phyloP scores from a whole-genome alignment of 495 filamentous ascomycete genomes.

The Pyrenopolyporus hunteri region DNA sequence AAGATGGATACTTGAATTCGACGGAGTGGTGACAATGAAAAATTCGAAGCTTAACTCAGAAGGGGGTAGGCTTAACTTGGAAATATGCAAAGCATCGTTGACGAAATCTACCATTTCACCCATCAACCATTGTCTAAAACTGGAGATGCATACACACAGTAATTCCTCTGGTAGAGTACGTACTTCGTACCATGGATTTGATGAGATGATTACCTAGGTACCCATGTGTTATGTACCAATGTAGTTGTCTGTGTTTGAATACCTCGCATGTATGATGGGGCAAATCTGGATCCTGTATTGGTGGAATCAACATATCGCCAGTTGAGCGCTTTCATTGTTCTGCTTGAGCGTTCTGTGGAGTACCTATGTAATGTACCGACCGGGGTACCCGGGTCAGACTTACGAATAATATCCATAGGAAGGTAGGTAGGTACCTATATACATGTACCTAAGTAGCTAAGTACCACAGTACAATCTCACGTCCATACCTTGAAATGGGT shows the following conservation, averaged over 20 bases:
- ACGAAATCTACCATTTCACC: no score
- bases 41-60: not conserved
- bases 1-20: not conserved
- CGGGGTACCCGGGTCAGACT: no score
- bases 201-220: not conserved
- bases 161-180: not conserved
- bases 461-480: not conserved
- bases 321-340: not conserved
- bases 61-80: not conserved
- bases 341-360: no score
- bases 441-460: not conserved
- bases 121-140: no score
- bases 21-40: not conserved
- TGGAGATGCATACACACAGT: not conserved
- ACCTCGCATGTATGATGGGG: not conserved
- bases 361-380: no score
- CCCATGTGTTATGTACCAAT: not conserved
- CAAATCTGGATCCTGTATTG: no score
- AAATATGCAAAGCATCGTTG: not conserved
- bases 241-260: no score
- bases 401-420: no score
- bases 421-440: not conserved
- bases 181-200: not conserved
- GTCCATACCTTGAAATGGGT: not conserved
- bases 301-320: not conserved